A percentile compares a stretch with the other conserved stretches of the same genome.
These are phyloP conservation scores for Fusarium poae DNA, from an alignment of 2,329 filamentous ascomycete genomes.

Conservation along the genomic window DNA sequence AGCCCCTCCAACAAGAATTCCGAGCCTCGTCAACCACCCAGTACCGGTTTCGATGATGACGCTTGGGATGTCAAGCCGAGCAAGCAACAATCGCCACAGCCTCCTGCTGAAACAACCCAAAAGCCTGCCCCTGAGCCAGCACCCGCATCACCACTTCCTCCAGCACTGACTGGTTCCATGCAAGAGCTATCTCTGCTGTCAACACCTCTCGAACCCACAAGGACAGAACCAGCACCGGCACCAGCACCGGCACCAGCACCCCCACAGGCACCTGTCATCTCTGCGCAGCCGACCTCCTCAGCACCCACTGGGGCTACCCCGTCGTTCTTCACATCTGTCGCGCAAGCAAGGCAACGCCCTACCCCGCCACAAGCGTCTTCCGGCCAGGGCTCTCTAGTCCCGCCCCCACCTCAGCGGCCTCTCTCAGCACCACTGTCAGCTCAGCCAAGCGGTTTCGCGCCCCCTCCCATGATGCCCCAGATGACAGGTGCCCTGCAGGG, in stretches of 20 bases:
- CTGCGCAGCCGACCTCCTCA: conserved; percentile 51
- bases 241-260: conserved; percentile 27
- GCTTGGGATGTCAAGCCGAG: conserved; percentile 96
- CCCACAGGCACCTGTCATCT: conserved; percentile 10
- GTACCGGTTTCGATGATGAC: conserved; percentile 89
- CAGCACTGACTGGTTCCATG: conserved; percentile 75
- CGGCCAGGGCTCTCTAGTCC: conserved; percentile 74
- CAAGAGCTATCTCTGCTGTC: conserved; percentile 68
- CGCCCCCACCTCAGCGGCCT: conserved; percentile 81
- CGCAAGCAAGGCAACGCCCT: conserved; percentile 60
- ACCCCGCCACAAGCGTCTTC: conserved; percentile 58
- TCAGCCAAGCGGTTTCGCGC: conserved; percentile 78
- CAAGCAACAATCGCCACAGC: conserved; percentile 61
- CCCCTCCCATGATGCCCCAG: conserved; percentile 84
- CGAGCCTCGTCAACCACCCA: conserved; percentile 42
- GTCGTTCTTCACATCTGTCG: conserved; percentile 65
- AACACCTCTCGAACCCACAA: conserved; percentile 66
- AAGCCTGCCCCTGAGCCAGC: conserved; percentile 46
- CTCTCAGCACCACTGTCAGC: conserved; percentile 89
- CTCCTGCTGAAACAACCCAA: conserved; percentile 29
- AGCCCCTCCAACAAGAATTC: conserved; percentile 51
- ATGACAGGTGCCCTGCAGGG: conserved; percentile 77
- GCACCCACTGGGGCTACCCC: conserved; percentile 65
- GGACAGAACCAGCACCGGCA: conserved; percentile 53
- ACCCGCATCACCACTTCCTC: conserved; percentile 50